Conservation (phyloP, 139 green algal species). For the Haematococcus sp. region DNA sequence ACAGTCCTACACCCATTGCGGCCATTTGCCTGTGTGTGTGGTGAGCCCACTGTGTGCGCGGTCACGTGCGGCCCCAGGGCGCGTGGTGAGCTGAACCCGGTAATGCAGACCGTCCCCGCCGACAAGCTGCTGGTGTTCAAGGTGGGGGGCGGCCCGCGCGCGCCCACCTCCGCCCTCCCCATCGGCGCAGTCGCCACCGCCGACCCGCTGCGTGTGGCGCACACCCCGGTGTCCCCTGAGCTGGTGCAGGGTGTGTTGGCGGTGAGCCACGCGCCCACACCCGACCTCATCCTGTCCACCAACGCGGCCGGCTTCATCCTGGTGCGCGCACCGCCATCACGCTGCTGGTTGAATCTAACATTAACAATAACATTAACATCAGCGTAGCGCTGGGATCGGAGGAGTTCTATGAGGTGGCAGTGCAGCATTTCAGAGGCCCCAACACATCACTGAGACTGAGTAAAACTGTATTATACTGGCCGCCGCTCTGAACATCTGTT, state of each 20-base stretch:
- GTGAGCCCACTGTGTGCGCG: too few relatives aligned
- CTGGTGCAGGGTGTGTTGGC: slow-evolving; percentile 82
- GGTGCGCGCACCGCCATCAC: slow-evolving; percentile 52
- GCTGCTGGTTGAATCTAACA: not conserved
- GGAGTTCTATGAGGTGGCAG: too few relatives aligned
- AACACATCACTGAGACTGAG: not conserved
- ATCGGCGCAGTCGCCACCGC: slow-evolving; percentile 62
- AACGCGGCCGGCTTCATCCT: slow-evolving; percentile 92
- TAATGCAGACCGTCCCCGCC: slow-evolving; percentile 44
- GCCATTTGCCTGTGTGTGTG: not conserved
- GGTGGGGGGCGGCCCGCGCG: slow-evolving; percentile 65
- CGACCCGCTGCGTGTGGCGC: slow-evolving; percentile 60
- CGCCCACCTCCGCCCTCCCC: slow-evolving; percentile 76
- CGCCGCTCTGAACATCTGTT: not conserved
- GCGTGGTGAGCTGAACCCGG: slow-evolving; percentile 40
- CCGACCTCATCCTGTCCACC: slow-evolving; percentile 44
- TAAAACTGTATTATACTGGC: not conserved
- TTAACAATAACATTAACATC: not conserved
- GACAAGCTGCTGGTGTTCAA: slow-evolving; percentile 72
- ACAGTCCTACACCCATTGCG: too few relatives aligned
- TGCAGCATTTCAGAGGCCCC: not conserved
- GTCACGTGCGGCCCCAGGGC: too few relatives aligned
- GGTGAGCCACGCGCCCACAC: slow-evolving; percentile 75
- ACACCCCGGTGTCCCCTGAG: slow-evolving; percentile 38
- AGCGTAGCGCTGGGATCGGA: not conserved